phyloP scores from a whole-genome alignment of 768 basidiomycete genomes.

The Suillus spraguei region DNA sequence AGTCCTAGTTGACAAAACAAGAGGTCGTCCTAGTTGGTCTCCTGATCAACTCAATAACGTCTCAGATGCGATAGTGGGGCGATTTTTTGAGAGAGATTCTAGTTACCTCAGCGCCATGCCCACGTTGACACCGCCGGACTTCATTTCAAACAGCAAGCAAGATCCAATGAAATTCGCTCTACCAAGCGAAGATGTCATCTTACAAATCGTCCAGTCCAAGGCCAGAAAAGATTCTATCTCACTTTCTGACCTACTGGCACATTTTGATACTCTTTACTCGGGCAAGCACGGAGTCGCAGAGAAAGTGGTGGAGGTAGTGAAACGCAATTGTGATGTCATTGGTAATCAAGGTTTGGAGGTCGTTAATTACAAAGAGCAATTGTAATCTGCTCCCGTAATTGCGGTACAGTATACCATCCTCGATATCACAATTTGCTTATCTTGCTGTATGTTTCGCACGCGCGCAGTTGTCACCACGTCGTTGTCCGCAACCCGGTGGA shows the following conservation, averaged over 20 bases:
- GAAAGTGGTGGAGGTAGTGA: conserved; percentile 78
- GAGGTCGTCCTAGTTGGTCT: conserved; percentile 67
- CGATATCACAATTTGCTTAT: conserved; percentile 8
- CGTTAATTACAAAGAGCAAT: conserved; percentile 26
- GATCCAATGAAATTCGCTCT: conserved; percentile 51
- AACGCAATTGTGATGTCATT: conserved; percentile 63
- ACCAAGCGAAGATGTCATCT: conserved; percentile 79
- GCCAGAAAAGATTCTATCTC: conserved; percentile 44
- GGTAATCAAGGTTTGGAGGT: conserved; percentile 45
- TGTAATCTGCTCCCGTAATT: conserved; percentile 6
- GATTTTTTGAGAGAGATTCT: conserved; percentile 69
- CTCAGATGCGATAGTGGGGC: conserved; percentile 52
- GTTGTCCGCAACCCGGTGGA: background rate
- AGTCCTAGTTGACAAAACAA: conserved; percentile 55
- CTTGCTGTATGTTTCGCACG: conserved; percentile 7
- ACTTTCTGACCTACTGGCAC: conserved; percentile 24
- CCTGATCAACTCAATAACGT: conserved; percentile 68
- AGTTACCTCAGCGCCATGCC: conserved; percentile 48
- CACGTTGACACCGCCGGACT: conserved; percentile 43
- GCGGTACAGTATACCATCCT: background rate
- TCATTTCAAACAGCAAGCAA: conserved; percentile 28
- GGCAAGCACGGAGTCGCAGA: conserved; percentile 63
- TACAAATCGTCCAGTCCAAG: conserved; percentile 49
- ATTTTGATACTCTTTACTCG: conserved; percentile 24
- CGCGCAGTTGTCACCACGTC: background rate